Evolutionary conservation across 148 eudicot species (phyloP).

Genomic region (Diospyros lotus): DNA sequence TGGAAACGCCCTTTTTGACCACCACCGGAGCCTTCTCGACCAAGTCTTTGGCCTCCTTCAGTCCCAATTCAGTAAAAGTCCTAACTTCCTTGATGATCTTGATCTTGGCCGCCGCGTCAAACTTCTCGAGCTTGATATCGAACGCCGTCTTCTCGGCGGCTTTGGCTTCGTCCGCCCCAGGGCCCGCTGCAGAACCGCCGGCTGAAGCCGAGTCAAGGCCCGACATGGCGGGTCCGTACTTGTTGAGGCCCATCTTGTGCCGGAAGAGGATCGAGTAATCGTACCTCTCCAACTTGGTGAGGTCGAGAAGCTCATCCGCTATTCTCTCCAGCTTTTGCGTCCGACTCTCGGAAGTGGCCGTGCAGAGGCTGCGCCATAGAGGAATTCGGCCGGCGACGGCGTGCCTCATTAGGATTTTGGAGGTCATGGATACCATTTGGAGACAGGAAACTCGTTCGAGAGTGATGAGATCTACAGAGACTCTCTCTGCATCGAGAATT

Average conservation of each 20-base stretch:
- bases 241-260: slow-evolving; percentile 55
- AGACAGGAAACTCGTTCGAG: not conserved
- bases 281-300: slow-evolving; percentile 59
- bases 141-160: slow-evolving; percentile 61
- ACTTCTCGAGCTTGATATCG: slow-evolving; percentile 76
- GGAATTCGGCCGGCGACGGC: slow-evolving; percentile 8
- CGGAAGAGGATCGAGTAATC: slow-evolving; percentile 60
- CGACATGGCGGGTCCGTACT: slow-evolving; percentile 21
- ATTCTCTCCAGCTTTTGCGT: slow-evolving; percentile 62
- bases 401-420: slow-evolving; percentile 24
- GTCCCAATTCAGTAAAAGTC: slow-evolving; percentile 21
- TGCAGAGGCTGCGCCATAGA: slow-evolving; percentile 22
- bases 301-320: slow-evolving; percentile 57
- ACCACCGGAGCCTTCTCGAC: slow-evolving; percentile 75
- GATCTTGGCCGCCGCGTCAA: slow-evolving; percentile 35
- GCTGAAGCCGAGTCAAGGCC: slow-evolving; percentile 4
- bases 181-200: slow-evolving; percentile 8
- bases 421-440: slow-evolving; percentile 30
- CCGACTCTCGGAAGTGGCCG: slow-evolving; percentile 27
- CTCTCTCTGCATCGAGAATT: not conserved
- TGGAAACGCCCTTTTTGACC: slow-evolving; percentile 61
- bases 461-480: not conserved
- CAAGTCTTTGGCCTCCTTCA: slow-evolving; percentile 75
- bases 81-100: slow-evolving; percentile 20
- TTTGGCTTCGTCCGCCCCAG: slow-evolving; percentile 24